Evolutionary conservation across 345 rosid species (phyloP).

Genomic region (Ceriops zippeliana): DNA sequence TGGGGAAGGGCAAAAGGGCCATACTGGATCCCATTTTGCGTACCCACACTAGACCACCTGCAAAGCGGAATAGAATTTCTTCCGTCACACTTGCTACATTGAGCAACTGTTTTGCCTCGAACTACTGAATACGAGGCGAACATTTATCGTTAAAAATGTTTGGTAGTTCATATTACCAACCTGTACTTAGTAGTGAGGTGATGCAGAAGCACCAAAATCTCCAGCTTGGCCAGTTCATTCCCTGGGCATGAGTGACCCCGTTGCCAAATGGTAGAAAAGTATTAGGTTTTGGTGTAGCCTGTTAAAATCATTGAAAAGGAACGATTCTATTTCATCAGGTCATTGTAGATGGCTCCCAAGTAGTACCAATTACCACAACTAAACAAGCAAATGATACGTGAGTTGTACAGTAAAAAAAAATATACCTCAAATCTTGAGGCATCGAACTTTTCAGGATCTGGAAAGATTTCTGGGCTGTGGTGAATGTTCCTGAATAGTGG

Average conservation of each 20-base stretch:
- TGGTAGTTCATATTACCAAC: slow-evolving; percentile 32
- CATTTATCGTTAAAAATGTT: too few relatives aligned
- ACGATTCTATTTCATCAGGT: neutral
- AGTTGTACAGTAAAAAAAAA: neutral
- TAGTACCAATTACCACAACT: too few relatives aligned
- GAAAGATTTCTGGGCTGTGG: slow-evolving; percentile 40
- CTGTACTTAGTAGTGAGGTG: slow-evolving; percentile 88
- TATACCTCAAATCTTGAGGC: slow-evolving; percentile 52
- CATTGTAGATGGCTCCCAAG: too few relatives aligned
- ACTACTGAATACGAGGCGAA: too few relatives aligned
- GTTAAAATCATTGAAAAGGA: slow-evolving; percentile 15
- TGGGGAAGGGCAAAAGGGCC: slow-evolving; percentile 85
- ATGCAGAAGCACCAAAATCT: slow-evolving; percentile 71
- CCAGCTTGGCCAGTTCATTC: slow-evolving; percentile 78
- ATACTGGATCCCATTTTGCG: slow-evolving; percentile 65
- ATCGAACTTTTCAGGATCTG: slow-evolving; percentile 40
- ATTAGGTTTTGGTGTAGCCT: slow-evolving; percentile 78
- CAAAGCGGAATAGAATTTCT: slow-evolving; percentile 11
- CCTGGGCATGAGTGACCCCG: slow-evolving; percentile 90
- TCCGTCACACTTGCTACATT: slow-evolving; percentile 29
- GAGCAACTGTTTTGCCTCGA: slow-evolving; percentile 3
- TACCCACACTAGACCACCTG: slow-evolving; percentile 62
- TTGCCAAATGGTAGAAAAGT: slow-evolving; percentile 91
- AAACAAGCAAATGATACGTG: neutral
- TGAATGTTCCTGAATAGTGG: slow-evolving; percentile 53